Conservation (phyloP, 2,329 filamentous ascomycete genomes). For the Alternaria triticimaculans region DNA sequence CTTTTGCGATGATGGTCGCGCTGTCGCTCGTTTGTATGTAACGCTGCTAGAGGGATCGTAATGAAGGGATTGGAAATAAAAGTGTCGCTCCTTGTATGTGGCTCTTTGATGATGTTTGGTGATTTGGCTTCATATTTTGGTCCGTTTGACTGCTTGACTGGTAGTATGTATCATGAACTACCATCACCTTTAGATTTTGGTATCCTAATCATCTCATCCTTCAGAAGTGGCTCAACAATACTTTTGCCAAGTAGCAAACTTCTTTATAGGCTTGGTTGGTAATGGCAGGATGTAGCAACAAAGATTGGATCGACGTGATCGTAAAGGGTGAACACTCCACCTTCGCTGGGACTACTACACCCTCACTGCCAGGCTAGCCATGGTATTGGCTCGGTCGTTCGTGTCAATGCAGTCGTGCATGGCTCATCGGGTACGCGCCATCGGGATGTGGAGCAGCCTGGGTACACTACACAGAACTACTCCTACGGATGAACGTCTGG, state of each 20-base stretch:
- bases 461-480: background rate
- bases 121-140: background rate
- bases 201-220: background rate
- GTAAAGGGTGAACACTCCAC: background rate
- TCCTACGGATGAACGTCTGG: background rate
- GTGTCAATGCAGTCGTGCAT: background rate
- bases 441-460: background rate
- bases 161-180: rapidly evolving
- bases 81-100: background rate
- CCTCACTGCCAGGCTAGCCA: background rate
- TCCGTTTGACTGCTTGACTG: background rate
- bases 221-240: background rate
- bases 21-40: background rate
- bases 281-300: background rate
- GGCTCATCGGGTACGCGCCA: background rate
- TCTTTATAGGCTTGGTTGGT: background rate
- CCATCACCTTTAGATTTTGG: background rate
- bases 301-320: background rate
- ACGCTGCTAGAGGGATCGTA: background rate
- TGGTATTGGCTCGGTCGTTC: background rate
- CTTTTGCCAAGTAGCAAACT: background rate
- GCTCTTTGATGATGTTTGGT: background rate
- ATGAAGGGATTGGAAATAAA: background rate
- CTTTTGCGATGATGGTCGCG: background rate
- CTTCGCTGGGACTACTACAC: background rate